Conservation (phyloP, 2,329 filamentous ascomycete species). For the Setomelanomma holmii region DNA sequence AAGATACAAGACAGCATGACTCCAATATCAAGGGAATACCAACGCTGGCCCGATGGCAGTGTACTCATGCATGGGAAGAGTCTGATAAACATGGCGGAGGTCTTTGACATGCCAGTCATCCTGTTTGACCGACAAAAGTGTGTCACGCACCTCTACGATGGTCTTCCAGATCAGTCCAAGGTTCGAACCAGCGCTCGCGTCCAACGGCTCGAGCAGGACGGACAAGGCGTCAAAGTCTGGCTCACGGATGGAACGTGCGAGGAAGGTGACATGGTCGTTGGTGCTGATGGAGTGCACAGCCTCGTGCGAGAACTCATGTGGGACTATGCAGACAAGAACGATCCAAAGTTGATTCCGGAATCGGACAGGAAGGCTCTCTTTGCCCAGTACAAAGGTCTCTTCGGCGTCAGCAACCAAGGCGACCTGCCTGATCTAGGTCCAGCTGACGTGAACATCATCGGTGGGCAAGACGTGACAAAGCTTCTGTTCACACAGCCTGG, state of each 20-base stretch:
- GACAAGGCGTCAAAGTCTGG: slow-evolving; percentile 18
- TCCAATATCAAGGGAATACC: slow-evolving; percentile 11
- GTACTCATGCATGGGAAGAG: not conserved
- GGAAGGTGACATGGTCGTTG: slow-evolving; percentile 31
- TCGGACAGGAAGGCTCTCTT: slow-evolving; percentile 19
- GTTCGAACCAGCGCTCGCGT: slow-evolving; percentile 20
- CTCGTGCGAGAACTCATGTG: slow-evolving; percentile 28
- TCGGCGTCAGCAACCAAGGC: slow-evolving; percentile 19
- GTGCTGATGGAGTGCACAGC: slow-evolving; percentile 35
- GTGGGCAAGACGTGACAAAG: slow-evolving; percentile 30
- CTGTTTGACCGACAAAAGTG: slow-evolving; percentile 26
- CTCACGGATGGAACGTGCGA: slow-evolving; percentile 23
- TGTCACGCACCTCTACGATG: slow-evolving; percentile 26
- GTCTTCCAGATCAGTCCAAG: slow-evolving; percentile 25
- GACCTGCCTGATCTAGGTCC: slow-evolving; percentile 32
- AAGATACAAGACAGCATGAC: slow-evolving; percentile 12
- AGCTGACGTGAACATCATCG: slow-evolving; percentile 30
- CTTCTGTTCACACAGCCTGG: slow-evolving; percentile 34
- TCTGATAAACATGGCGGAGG: slow-evolving; percentile 1
- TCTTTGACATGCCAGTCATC: slow-evolving; percentile 12
- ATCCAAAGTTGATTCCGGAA: slow-evolving; percentile 11
- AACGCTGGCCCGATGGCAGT: slow-evolving; percentile 24
- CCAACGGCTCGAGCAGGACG: slow-evolving; percentile 19
- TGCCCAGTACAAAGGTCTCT: slow-evolving; percentile 19
- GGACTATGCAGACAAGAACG: slow-evolving; percentile 18